Percentiles rank a stretch among this genome's conserved stretches.
phyloP scores from a whole-genome alignment of 2,329 filamentous ascomycete genomes.

The Raffaelea albimanens region DNA sequence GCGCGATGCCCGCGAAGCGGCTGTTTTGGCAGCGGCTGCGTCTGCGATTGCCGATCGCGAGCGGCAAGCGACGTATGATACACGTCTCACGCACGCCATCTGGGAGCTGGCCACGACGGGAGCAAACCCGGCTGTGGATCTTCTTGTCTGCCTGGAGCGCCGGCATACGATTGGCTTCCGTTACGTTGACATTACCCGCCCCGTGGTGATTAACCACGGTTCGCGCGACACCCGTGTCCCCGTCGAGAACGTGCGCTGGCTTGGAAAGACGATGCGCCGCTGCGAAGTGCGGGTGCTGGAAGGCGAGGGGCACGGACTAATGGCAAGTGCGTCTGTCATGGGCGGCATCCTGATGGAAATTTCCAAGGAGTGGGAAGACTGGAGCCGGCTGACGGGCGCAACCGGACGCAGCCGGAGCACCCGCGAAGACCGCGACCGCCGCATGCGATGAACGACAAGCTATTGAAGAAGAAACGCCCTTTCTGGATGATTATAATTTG shows the following conservation, averaged over 20 bases:
- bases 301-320: conserved; percentile 87
- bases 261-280: conserved; percentile 84
- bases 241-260: conserved; percentile 89
- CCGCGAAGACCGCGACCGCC: conserved; percentile 16
- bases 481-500: too few relatives aligned
- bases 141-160: conserved; percentile 86
- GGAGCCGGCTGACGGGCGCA: conserved; percentile 51
- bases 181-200: conserved; percentile 88
- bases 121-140: conserved; percentile 87
- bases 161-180: conserved; percentile 88
- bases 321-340: conserved; percentile 93
- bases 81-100: conserved; percentile 79
- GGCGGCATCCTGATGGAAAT: conserved; percentile 91
- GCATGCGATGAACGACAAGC: conserved; percentile 10
- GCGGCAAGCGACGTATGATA: conserved; percentile 68
- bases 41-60: conserved; percentile 60
- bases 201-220: conserved; percentile 90
- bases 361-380: conserved; percentile 86
- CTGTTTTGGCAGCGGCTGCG: conserved; percentile 42
- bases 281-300: conserved; percentile 88
- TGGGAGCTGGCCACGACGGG: conserved; percentile 88
- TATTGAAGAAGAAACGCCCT: too few relatives aligned
- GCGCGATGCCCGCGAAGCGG: conserved; percentile 15
- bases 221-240: conserved; percentile 84
- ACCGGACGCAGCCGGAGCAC: conserved; percentile 2